Evolutionary conservation across 345 rosid species (phyloP).

Genomic region (Citrus medica): DNA sequence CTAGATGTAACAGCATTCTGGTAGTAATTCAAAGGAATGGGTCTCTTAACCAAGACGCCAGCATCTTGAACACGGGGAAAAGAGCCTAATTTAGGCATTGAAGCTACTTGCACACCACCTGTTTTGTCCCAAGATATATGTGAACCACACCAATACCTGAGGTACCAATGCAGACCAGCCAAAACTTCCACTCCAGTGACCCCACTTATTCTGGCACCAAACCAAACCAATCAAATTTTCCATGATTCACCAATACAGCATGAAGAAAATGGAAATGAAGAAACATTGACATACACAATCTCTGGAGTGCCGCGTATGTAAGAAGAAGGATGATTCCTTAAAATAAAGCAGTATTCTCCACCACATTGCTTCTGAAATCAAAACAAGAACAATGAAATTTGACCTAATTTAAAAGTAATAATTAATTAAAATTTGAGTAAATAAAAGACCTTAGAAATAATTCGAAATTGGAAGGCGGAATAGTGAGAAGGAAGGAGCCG

Average conservation of each 20-base stretch:
- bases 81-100: conserved; percentile 41
- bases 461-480: conserved; percentile 48
- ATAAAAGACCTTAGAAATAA: conserved; percentile 42
- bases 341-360: conserved; percentile 45
- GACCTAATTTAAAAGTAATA: neutral
- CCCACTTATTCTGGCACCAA: conserved; percentile 47
- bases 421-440: neutral
- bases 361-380: conserved; percentile 44
- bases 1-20: conserved; percentile 82
- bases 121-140: conserved; percentile 76
- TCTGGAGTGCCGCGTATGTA: conserved; percentile 30
- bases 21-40: conserved; percentile 69
- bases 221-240: conserved; percentile 20
- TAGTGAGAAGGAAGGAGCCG: conserved; percentile 58
- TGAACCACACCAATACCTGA: conserved; percentile 57
- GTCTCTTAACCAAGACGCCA: conserved; percentile 47
- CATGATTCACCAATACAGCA: neutral
- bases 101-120: conserved; percentile 52
- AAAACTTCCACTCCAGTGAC: conserved; percentile 60
- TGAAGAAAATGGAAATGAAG: neutral
- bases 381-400: neutral
- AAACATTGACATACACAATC: conserved; percentile 33
- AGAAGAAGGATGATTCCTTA: conserved; percentile 35
- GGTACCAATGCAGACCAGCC: conserved; percentile 71
- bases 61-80: conserved; percentile 52